Evolutionary conservation across 2,329 filamentous ascomycete species (phyloP).

Genomic region (Graphiopsis chlorocephala): DNA sequence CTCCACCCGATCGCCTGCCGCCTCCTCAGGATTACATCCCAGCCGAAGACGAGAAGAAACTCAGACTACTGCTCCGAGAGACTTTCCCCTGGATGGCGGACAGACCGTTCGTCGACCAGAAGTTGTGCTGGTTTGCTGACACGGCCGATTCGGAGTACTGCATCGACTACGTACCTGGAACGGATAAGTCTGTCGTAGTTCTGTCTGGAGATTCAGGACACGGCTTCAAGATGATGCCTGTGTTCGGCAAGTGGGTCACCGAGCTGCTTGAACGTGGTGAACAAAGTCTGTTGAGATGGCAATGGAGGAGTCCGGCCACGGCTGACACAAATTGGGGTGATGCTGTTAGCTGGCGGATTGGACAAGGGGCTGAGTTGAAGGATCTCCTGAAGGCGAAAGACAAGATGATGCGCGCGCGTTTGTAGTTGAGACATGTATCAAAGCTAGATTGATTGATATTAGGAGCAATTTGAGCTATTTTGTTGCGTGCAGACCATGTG

Average conservation of each 20-base stretch:
- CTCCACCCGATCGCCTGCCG: constrained; percentile 42
- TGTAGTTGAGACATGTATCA: constrained; percentile 16
- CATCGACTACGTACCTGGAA: constrained; percentile 57
- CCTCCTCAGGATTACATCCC: constrained; percentile 52
- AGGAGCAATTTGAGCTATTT: background rate
- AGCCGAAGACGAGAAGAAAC: constrained; percentile 50
- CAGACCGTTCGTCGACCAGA: constrained; percentile 55
- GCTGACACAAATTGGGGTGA: constrained; percentile 42
- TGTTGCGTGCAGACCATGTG: background rate
- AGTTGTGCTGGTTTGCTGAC: constrained; percentile 64
- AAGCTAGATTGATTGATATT: background rate
- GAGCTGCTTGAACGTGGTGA: constrained; percentile 45
- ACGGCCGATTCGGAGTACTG: constrained; percentile 59
- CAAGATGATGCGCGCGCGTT: constrained; percentile 23
- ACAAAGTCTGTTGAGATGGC: constrained; percentile 50
- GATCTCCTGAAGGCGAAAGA: constrained; percentile 24
- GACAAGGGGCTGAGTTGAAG: constrained; percentile 29
- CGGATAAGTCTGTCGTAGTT: constrained; percentile 47
- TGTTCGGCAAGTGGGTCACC: constrained; percentile 56
- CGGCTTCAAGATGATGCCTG: constrained; percentile 62
- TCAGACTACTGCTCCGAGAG: constrained; percentile 51
- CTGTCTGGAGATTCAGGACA: constrained; percentile 60
- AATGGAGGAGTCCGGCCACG: constrained; percentile 47
- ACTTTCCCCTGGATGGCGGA: constrained; percentile 54
- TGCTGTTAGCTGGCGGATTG: constrained; percentile 50